These are phyloP conservation scores for Fusarium coicis DNA, from an alignment of 2,329 filamentous ascomycete genomes.

Conservation along the genomic window DNA sequence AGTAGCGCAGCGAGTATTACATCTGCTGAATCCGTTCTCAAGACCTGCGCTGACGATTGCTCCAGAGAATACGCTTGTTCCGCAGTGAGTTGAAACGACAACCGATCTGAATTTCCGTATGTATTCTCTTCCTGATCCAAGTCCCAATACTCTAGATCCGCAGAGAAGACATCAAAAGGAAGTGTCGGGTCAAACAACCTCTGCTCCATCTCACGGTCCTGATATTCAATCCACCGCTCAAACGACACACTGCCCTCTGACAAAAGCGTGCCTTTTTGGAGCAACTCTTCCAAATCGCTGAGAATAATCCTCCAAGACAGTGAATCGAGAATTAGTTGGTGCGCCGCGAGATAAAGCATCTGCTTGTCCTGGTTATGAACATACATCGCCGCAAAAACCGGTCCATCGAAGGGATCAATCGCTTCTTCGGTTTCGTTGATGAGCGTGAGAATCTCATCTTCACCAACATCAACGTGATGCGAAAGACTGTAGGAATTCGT, in stretches of 20 bases:
- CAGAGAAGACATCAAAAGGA: constrained; percentile 53
- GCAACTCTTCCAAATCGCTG: constrained; percentile 61
- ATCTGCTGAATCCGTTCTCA: constrained; percentile 64
- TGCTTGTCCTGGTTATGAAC: constrained; percentile 60
- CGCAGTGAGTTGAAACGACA: constrained; percentile 56
- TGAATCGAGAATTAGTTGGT: constrained; percentile 63
- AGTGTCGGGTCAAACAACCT: constrained; percentile 46
- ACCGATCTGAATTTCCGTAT: constrained; percentile 56
- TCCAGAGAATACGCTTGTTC: constrained; percentile 57
- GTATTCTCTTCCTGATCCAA: constrained; percentile 56
- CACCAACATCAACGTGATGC: constrained; percentile 54
- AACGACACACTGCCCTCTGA: constrained; percentile 60
- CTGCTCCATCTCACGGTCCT: constrained; percentile 52
- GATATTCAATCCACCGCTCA: constrained; percentile 60
- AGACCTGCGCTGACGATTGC: constrained; percentile 55
- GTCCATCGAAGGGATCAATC: constrained; percentile 62
- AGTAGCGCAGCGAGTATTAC: constrained; percentile 65
- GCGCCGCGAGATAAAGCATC: constrained; percentile 60
- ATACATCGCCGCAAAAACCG: constrained; percentile 62
- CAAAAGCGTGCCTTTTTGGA: constrained; percentile 56
- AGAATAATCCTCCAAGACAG: constrained; percentile 63
- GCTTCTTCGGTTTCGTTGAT: constrained; percentile 55
- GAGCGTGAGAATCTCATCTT: constrained; percentile 55
- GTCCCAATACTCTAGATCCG: constrained; percentile 61
- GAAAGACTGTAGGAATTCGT: constrained; percentile 57